Percentiles rank a stretch among this genome's conserved stretches.
Evolutionary conservation across 768 basidiomycete species (phyloP).

Genomic region (Mycena epipterygia): DNA sequence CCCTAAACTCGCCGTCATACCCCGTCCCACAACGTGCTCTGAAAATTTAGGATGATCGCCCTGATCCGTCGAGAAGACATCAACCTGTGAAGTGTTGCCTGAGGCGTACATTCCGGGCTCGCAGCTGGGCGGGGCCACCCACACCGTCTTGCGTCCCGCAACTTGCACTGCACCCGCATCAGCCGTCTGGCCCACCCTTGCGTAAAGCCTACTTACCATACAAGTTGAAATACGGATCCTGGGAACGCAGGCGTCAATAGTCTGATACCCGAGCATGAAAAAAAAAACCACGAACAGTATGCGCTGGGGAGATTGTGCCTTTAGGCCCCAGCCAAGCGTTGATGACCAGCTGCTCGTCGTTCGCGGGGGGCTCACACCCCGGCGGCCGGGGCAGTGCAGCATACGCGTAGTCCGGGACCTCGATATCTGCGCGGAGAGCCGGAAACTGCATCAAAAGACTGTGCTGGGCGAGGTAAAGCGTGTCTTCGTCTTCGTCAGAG

Average conservation of each 20-base stretch:
- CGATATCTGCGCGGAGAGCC: slow-evolving; percentile 76
- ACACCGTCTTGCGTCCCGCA: slow-evolving; percentile 90
- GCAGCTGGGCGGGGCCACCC: slow-evolving; percentile 84
- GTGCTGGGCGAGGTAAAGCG: slow-evolving; percentile 93
- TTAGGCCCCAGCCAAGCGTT: slow-evolving; percentile 89
- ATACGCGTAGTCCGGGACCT: slow-evolving; percentile 92
- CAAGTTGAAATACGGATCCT: slow-evolving; percentile 96
- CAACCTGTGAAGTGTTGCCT: slow-evolving; percentile 86
- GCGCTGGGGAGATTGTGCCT: slow-evolving; percentile 89
- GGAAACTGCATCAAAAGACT: slow-evolving; percentile 90
- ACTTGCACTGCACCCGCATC: slow-evolving; percentile 77
- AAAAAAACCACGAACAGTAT: slow-evolving; percentile 68
- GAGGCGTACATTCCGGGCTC: slow-evolving; percentile 75
- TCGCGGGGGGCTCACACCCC: slow-evolving; percentile 73
- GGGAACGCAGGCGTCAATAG: slow-evolving; percentile 19
- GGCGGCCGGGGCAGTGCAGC: slow-evolving; percentile 65
- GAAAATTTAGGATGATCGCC: slow-evolving; percentile 66
- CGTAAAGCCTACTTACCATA: slow-evolving; percentile 70
- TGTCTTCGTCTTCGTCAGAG: slow-evolving; percentile 50
- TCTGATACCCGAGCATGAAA: slow-evolving; percentile 19
- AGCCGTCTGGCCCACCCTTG: slow-evolving; percentile 18
- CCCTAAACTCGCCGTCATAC: slow-evolving; percentile 72
- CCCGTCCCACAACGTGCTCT: slow-evolving; percentile 60
- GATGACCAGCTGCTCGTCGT: slow-evolving; percentile 74
- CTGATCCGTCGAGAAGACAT: slow-evolving; percentile 71